Conservation (phyloP, 2,329 filamentous ascomycete genomes). For the Microsporum canis region DNA sequence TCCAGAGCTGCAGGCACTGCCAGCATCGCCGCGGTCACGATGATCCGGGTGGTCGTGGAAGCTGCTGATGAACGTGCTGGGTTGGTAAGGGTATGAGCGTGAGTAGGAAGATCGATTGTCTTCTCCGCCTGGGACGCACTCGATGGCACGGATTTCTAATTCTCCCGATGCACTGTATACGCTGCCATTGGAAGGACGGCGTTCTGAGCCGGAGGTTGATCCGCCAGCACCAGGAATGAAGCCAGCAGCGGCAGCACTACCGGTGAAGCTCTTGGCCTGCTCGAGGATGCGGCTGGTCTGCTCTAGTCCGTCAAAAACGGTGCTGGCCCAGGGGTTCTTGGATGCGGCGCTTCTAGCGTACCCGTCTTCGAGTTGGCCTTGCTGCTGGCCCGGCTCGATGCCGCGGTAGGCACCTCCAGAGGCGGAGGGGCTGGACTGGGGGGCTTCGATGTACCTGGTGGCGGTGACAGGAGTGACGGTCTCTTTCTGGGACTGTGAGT, state of each 20-base stretch:
- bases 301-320: conserved; percentile 32
- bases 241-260: background rate
- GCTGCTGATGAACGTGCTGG: conserved; percentile 34
- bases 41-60: conserved; percentile 24
- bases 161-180: conserved; percentile 23
- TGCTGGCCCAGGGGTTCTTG: conserved; percentile 32
- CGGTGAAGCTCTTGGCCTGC: conserved; percentile 9
- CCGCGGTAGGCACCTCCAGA: conserved; percentile 16
- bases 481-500: conserved; percentile 16
- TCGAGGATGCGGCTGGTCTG: conserved; percentile 12
- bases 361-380: conserved; percentile 13
- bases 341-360: conserved; percentile 26
- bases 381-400: background rate
- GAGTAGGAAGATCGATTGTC: conserved; percentile 5
- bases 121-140: conserved; percentile 24
- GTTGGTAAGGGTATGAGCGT: conserved; percentile 20
- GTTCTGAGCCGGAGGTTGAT: conserved; percentile 8
- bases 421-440: conserved; percentile 13
- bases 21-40: conserved; percentile 15
- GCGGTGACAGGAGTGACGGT: conserved; percentile 14
- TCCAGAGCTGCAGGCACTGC: conserved; percentile 21
- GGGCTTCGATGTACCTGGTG: conserved; percentile 18
- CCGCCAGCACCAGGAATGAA: background rate
- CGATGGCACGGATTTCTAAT: conserved; percentile 29
- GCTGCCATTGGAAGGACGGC: conserved; percentile 29